Conservation (phyloP, 1,284 basidiomycete species). For the Cystobasidium pallidum region DNA sequence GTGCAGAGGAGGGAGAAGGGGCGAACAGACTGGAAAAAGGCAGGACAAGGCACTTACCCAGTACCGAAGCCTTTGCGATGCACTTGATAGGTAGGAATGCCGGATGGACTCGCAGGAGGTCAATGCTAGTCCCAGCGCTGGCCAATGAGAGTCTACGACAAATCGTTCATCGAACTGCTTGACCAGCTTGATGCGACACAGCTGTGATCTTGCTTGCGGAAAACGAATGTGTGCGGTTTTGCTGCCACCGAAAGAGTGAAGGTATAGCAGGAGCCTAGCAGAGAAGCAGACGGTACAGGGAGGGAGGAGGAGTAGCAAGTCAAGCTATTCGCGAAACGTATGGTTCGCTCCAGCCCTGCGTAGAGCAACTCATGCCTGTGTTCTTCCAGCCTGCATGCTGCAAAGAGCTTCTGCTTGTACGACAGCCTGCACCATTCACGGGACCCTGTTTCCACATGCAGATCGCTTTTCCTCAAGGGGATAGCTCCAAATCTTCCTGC, state of each 20-base stretch:
- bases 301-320: not conserved
- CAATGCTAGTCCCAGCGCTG: not conserved
- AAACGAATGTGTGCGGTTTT: not conserved
- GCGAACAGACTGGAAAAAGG: not conserved
- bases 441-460: too few species aligned
- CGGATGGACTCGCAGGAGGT: not conserved
- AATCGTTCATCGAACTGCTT: not conserved
- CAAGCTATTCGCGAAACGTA: too few species aligned
- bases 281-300: not conserved
- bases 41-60: not conserved
- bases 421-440: too few species aligned
- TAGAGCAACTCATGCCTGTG: too few species aligned
- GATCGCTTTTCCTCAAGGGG: too few species aligned
- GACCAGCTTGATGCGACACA: not conserved
- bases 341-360: too few species aligned
- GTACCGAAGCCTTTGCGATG: not conserved
- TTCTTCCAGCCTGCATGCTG: too few species aligned
- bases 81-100: not conserved
- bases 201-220: not conserved
- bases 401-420: too few species aligned
- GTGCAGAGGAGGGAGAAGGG: not conserved
- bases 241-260: slow-evolving; percentile 1
- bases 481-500: not conserved
- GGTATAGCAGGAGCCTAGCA: not conserved
- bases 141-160: not conserved